These are phyloP conservation scores for Herpetospermum pedunculosum DNA, from an alignment of 306 rosid genomes.

Conservation along the genomic window DNA sequence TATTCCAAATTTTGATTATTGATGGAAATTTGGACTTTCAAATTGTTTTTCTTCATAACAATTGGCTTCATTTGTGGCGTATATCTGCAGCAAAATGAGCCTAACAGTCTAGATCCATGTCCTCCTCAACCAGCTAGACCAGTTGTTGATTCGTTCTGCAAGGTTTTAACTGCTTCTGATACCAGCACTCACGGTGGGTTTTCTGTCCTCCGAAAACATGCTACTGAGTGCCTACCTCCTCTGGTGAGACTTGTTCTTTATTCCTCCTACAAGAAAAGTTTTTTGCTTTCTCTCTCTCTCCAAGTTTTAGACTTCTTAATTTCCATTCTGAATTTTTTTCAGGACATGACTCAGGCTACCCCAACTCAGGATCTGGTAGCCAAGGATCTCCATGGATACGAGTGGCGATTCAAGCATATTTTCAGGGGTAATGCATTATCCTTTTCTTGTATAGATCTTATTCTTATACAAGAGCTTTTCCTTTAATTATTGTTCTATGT, in stretches of 20 bases:
- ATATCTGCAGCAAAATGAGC: conserved; percentile 51
- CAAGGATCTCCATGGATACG: conserved; percentile 86
- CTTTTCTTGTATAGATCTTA: not conserved
- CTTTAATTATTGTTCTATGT: not conserved
- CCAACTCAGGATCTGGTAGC: conserved; percentile 93
- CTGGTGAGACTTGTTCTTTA: conserved; percentile 29
- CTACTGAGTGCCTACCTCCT: conserved; percentile 85
- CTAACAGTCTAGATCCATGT: conserved; percentile 44
- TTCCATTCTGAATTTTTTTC: conserved; percentile 4
- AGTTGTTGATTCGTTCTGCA: conserved; percentile 47
- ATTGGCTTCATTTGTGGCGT: not conserved
- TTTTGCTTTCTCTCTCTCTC: not conserved
- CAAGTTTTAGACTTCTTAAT: not conserved
- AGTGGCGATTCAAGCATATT: conserved; percentile 93
- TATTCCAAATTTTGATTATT: not conserved
- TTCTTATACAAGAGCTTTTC: not conserved
- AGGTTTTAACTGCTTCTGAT: conserved; percentile 87
- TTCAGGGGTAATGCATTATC: conserved; percentile 47
- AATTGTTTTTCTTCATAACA: not conserved
- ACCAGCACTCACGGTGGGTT: conserved; percentile 98
- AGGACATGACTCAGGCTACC: conserved; percentile 80
- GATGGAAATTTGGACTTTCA: not conserved
- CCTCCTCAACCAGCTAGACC: conserved; percentile 38
- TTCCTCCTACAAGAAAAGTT: not conserved
- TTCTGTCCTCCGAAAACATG: conserved; percentile 88